Percentiles rank a stretch among this genome's conserved stretches.
These are phyloP conservation scores for Quercus ilex DNA, from an alignment of 306 rosid genomes.

Conservation along the genomic window DNA sequence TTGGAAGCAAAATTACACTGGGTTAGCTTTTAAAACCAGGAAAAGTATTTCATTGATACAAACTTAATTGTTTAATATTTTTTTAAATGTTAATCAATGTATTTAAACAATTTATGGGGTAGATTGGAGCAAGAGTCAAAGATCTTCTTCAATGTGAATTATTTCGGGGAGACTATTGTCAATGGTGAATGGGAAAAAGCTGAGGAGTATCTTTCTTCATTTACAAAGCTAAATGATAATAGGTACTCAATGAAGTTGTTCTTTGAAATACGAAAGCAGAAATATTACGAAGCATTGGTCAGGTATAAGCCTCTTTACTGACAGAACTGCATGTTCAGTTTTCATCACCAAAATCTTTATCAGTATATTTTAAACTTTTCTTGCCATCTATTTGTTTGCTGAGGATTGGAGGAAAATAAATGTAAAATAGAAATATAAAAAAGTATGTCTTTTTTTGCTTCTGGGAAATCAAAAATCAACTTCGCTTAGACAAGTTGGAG, in stretches of 20 bases:
- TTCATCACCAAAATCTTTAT: background rate
- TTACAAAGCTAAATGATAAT: slow-evolving; percentile 2
- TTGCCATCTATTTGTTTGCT: background rate
- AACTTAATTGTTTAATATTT: background rate
- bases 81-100: background rate
- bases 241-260: background rate
- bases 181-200: slow-evolving; percentile 21
- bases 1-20: no score
- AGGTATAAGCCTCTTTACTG: slow-evolving; percentile 4
- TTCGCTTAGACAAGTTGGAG: no score
- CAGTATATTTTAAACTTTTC: background rate
- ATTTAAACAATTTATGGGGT: background rate
- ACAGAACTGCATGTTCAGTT: background rate
- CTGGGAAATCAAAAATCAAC: no score
- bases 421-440: no score
- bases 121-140: slow-evolving; percentile 24
- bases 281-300: background rate
- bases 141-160: slow-evolving; percentile 10
- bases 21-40: no score
- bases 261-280: slow-evolving; percentile 8
- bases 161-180: slow-evolving; percentile 15
- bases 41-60: background rate
- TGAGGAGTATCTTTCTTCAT: slow-evolving; percentile 15
- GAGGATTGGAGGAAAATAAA: no score
- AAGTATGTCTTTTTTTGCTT: no score